Base-by-base conservation (phyloP, 305 asterid species). In the Withania somnifera region DNA sequence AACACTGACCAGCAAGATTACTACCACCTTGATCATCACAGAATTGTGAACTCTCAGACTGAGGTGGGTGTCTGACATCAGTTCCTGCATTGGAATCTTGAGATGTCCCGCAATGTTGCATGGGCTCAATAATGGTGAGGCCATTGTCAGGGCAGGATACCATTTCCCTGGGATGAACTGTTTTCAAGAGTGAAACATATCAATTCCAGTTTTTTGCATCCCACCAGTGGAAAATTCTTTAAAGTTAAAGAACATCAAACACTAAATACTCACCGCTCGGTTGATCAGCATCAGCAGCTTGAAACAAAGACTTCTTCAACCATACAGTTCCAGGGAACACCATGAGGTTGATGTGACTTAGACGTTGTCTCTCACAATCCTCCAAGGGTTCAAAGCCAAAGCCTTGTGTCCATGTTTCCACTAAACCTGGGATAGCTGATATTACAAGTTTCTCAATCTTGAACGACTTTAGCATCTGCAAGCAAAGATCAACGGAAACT, bases 261-360 rank as follows among this genome's bases (percentile, higher is more conserved):
- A 51, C 63, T 57, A 32, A 52, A 71, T 19, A 15, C 86, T 84
- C 82, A 89, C 97, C 92, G 30, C 54, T 84, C 83, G 15, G 81
- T 80, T 87, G 85, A 61, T 75, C 82, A 1, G 82, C 34, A 73
- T 78, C 60, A 47, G 80, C 81, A 76, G 81, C 84, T 47, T 85
- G 87, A 63, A 77, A 88, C 83, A 94, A 54, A 30, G 82, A 79
- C 89, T 93, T 96, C 91, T 90, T 92, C 86, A 96, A 86, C 98
- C 97, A 96, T 73, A 94, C 90, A 1, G 97, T 81, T 81, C 98
- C 97, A 20, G 98, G 99, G 82, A 96, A 96, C 60, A 96, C 98
- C 98, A 96, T 94, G 47, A 94, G 90, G 89, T 90, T 96, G 78
- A 86, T 83, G 82, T 90, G 83, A 85, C 97, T 91, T 38, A 94